Evolutionary conservation across 192 early-diverging fungal genomes (phyloP).

Genomic region (Backusella tarrabulga): DNA sequence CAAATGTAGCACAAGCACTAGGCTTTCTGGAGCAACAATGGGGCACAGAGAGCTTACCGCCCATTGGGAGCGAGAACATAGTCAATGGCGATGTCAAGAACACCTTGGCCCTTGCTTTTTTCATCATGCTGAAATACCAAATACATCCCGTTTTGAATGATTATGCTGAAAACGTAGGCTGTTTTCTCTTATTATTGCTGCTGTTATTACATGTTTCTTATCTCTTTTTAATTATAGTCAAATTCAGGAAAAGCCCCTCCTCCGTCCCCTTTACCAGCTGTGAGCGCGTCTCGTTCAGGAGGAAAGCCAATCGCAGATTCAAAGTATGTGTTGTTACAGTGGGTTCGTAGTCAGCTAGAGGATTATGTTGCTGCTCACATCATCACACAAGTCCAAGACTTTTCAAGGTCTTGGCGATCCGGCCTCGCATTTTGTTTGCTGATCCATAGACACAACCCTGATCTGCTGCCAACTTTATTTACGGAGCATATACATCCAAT

Average conservation of each 20-base stretch:
- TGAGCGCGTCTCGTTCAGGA: conserved; percentile 13
- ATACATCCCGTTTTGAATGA: conserved; percentile 25
- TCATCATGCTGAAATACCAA: conserved; percentile 54
- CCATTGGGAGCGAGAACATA: conserved; percentile 78
- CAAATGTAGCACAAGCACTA: conserved; percentile 72
- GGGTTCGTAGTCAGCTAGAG: conserved; percentile 48
- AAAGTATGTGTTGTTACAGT: conserved; percentile 46
- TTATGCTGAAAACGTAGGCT: background rate
- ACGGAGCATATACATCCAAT: conserved; percentile 27
- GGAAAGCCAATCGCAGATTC: conserved; percentile 30
- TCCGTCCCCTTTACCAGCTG: background rate
- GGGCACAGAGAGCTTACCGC: conserved; percentile 58
- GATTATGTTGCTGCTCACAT: conserved; percentile 41
- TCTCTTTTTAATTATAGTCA: background rate
- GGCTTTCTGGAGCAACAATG: conserved; percentile 58
- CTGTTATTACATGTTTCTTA: background rate
- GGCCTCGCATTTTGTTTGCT: conserved; percentile 52
- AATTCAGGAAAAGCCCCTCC: conserved; percentile 1
- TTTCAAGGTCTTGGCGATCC: conserved; percentile 50
- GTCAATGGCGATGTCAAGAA: conserved; percentile 76
- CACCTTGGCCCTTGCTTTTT: conserved; percentile 48
- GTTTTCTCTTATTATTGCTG: too few species aligned
- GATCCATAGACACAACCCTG: conserved; percentile 31
- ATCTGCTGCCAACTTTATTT: conserved; percentile 7
- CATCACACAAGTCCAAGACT: conserved; percentile 48